Evolutionary conservation across 2,329 filamentous ascomycete species (phyloP), one percentile per base, ranked within the genome.

Genomic region (Phyllosticta citribraziliensis): DNA sequence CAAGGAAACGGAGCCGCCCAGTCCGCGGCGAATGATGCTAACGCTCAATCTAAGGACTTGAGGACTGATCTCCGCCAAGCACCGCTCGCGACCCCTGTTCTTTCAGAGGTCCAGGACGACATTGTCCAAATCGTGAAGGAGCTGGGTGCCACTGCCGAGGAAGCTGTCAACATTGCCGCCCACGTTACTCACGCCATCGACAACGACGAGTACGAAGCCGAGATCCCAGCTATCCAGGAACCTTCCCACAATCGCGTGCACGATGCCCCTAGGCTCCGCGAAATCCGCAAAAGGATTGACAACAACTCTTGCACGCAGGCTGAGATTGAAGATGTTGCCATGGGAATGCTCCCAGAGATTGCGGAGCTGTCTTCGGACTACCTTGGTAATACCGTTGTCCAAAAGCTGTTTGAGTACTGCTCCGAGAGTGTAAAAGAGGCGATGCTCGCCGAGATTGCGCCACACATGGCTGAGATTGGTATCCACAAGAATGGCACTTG

Each of bases 401-500:
- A 99, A 77, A 99, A 99, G 76, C 80, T 99, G 54, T 99, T 99
- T 70, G 93, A 99, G 74, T 91, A 90, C 76, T 97, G 94, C 78
- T 94, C 91, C 0, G 93, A 97, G 72, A 80, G 85, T 52, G 85
- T 93, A 52, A 92, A 95, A 68, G 91, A 97, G 73, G 87, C 88
- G 61, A 97, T 99, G 94, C 80, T 99, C 62, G 76, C 79, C 14
- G 86, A 92, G 70, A 96, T 99, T 68, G 85, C 89, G 2, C 92
- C 93, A 62, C 92, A 97, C 71, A 83, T 97, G 72, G 91, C 93
- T 25, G 92, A 97, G 75, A 97, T 97, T 75, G 94, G 94, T 68
- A 87, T 97, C 8, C 94, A 99, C 82, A 99, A 99, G 83, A 99
- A 99, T 70, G 94, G 94, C 64, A 99, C 94, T 1, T 99, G 94